Evolutionary conservation across 805 yeast genomes (phyloP).

Genomic region (Candida lessepsii): DNA sequence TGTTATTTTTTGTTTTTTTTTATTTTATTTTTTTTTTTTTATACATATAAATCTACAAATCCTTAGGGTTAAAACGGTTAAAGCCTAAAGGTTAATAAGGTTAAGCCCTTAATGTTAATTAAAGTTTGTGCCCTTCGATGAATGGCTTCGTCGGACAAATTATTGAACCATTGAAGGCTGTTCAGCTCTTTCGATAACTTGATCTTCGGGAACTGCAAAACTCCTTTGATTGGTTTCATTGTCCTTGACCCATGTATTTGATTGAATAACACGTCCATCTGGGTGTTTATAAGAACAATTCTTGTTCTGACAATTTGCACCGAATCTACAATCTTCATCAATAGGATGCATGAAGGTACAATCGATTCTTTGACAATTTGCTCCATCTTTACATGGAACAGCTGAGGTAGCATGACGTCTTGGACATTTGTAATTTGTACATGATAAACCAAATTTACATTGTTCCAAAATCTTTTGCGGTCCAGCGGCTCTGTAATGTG

Average conservation of each 20-base stretch:
- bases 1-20: conserved; percentile 9
- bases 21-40: conserved; percentile 13
- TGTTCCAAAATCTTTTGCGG: conserved; percentile 58
- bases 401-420: conserved; percentile 79
- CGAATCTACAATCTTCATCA: conserved; percentile 77
- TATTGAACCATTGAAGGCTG: conserved; percentile 13
- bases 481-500: conserved; percentile 4
- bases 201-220: conserved; percentile 76
- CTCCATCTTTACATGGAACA: conserved; percentile 79
- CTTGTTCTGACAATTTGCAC: conserved; percentile 67
- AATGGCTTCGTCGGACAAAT: too few relatives aligned
- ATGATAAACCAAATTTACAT: conserved; percentile 74
- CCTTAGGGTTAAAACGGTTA: not conserved
- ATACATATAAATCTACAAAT: conserved; percentile 4
- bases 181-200: conserved; percentile 64
- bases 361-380: conserved; percentile 71
- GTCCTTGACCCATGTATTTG: conserved; percentile 36
- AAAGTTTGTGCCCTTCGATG: too few relatives aligned
- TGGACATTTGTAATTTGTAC: conserved; percentile 77
- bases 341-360: conserved; percentile 84
- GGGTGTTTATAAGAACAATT: conserved; percentile 80
- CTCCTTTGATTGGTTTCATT: conserved; percentile 45
- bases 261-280: conserved; percentile 52
- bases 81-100: too few relatives aligned
- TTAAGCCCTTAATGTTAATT: too few relatives aligned